Conservation (phyloP, 2,329 filamentous ascomycete genomes). For the Cordyceps tenuipes region DNA sequence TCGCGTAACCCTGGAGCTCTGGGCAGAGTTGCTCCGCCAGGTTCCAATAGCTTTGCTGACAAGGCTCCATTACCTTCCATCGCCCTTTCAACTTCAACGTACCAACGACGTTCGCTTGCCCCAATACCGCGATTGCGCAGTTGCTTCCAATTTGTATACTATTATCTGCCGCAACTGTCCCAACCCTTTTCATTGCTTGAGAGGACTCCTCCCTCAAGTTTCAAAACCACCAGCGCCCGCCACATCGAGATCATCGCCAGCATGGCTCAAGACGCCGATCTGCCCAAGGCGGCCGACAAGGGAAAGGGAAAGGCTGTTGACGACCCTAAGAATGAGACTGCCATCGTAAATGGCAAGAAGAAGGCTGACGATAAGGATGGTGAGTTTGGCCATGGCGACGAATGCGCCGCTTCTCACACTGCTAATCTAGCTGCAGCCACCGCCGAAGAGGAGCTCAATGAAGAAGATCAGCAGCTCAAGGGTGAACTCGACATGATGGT, state of each 20-base stretch:
- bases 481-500: slow-evolving; percentile 97
- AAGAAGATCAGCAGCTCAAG: slow-evolving; percentile 98
- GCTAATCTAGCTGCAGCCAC: slow-evolving; percentile 21
- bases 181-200: background rate
- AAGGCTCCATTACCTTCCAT: slow-evolving; percentile 31
- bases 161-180: background rate
- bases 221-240: slow-evolving; percentile 9
- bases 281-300: slow-evolving; percentile 79
- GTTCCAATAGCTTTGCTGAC: slow-evolving; percentile 28
- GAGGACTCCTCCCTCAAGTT: background rate
- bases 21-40: slow-evolving; percentile 15
- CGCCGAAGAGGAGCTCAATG: slow-evolving; percentile 77
- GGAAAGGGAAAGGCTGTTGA: slow-evolving; percentile 89
- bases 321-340: slow-evolving; percentile 61
- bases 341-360: slow-evolving; percentile 65
- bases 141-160: background rate
- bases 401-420: slow-evolving; percentile 8
- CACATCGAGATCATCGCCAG: slow-evolving; percentile 29
- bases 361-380: slow-evolving; percentile 56
- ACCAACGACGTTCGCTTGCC: background rate
- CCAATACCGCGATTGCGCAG: background rate
- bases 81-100: slow-evolving; percentile 13
- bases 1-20: slow-evolving; percentile 37
- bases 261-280: slow-evolving; percentile 93
- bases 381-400: slow-evolving; percentile 23